Percentiles rank a stretch among this genome's conserved stretches.
Evolutionary conservation across 305 asterid species (phyloP).

Genomic region (Ajuga reptans): DNA sequence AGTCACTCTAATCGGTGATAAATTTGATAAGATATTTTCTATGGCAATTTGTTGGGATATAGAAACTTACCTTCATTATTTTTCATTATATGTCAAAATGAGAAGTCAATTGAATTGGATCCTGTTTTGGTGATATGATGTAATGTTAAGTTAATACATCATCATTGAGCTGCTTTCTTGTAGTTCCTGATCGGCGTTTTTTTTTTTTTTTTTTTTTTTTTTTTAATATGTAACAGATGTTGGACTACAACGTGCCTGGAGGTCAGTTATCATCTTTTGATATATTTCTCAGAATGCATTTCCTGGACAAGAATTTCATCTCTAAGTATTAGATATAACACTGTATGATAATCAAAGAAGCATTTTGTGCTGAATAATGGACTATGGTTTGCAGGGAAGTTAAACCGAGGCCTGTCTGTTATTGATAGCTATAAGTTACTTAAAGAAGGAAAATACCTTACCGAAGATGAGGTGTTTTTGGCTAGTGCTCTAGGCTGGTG

Average conservation of each 20-base stretch:
- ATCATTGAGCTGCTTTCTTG: not conserved
- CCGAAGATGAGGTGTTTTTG: constrained; percentile 66
- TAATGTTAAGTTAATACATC: not conserved
- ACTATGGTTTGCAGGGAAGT: constrained; percentile 58
- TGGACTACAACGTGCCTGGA: constrained; percentile 97
- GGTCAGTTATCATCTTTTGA: constrained; percentile 40
- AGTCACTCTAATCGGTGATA: not conserved
- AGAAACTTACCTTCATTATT: not conserved
- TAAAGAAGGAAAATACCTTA: constrained; percentile 59
- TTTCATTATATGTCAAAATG: not conserved
- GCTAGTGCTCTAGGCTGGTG: constrained; percentile 92
- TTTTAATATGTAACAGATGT: constrained; percentile 78
- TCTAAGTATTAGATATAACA: not conserved
- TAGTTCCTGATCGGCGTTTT: constrained; percentile 26
- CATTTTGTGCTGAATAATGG: constrained; percentile 17
- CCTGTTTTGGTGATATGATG: not conserved
- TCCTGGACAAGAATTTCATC: not conserved
- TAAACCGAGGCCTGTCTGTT: constrained; percentile 85
- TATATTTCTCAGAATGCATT: constrained; percentile 1
- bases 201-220: too few relatives aligned
- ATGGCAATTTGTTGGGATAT: not conserved
- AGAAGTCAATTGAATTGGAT: not conserved
- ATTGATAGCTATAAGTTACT: constrained; percentile 80
- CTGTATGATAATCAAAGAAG: not conserved
- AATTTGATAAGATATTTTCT: not conserved